A percentile compares a stretch with the other conserved stretches of the same genome.
Conservation (phyloP, 2,329 filamentous ascomycete species). For the Calonectria pseudoturangicola region DNA sequence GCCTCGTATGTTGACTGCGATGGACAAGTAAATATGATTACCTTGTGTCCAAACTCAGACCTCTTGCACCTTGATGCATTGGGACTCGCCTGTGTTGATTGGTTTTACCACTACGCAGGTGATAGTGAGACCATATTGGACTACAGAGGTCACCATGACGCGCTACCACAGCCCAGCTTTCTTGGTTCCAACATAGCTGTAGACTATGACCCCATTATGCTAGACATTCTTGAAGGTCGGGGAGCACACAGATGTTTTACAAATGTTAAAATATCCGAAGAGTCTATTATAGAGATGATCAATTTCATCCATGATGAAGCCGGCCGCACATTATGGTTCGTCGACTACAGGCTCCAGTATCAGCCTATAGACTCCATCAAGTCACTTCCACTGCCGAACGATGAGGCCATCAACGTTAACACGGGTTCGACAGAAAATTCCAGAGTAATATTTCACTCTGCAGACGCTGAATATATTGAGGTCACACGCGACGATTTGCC, state of each 20-base stretch:
- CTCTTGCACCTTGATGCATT: not conserved
- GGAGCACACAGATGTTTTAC: not conserved
- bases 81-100: constrained; percentile 1
- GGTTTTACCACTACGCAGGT: constrained; percentile 2
- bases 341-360: not conserved
- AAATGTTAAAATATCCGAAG: not conserved
- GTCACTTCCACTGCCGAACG: not conserved
- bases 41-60: not conserved
- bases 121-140: constrained; percentile 5
- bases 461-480: not conserved
- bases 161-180: not conserved
- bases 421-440: too few relatives aligned
- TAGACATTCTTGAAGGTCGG: not conserved
- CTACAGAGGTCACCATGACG: not conserved
- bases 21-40: not conserved
- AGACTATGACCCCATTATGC: constrained; percentile 5
- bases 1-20: not conserved
- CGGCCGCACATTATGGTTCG: not conserved
- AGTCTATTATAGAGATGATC: not conserved
- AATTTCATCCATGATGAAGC: constrained; percentile 2
- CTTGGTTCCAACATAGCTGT: constrained; percentile 11
- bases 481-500: not conserved
- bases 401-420: not conserved
- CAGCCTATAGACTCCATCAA: not conserved
- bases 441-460: not conserved